Conservation (phyloP, 192 early-diverging fungal genomes). For the Coemansia interrupta region DNA sequence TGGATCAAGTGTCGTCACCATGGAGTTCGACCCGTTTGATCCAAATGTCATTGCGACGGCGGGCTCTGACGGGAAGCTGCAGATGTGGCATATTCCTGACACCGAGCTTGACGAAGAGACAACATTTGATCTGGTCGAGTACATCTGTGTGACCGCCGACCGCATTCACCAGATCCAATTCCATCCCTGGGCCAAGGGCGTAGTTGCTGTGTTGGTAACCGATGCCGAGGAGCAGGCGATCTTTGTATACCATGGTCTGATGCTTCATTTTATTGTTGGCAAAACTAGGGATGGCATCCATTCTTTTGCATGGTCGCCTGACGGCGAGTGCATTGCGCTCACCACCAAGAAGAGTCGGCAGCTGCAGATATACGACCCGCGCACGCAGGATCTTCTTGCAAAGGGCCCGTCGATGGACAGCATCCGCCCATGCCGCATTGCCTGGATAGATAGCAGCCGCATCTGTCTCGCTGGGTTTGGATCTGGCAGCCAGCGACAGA, state of each 20-base stretch:
- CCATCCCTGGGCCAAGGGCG: slow-evolving; percentile 31
- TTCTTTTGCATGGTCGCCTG: slow-evolving; percentile 58
- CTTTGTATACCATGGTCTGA: slow-evolving; percentile 37
- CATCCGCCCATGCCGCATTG: slow-evolving; percentile 59
- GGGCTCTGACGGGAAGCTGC: slow-evolving; percentile 31
- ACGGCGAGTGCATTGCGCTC: slow-evolving; percentile 66
- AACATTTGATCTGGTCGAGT: slow-evolving; percentile 39
- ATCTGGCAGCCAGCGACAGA: slow-evolving; percentile 66
- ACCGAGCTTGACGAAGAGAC: slow-evolving; percentile 15
- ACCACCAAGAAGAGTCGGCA: slow-evolving; percentile 62
- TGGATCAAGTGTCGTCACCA: slow-evolving; percentile 60
- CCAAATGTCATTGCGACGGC: slow-evolving; percentile 37
- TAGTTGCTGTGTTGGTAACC: slow-evolving; percentile 33
- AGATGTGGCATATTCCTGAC: slow-evolving; percentile 48
- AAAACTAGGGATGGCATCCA: slow-evolving; percentile 35
- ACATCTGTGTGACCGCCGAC: slow-evolving; percentile 37
- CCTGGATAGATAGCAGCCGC: slow-evolving; percentile 61
- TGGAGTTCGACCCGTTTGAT: slow-evolving; percentile 74
- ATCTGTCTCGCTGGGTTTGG: slow-evolving; percentile 72
- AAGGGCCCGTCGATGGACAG: slow-evolving; percentile 67
- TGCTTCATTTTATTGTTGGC: slow-evolving; percentile 30
- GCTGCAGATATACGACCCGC: slow-evolving; percentile 64
- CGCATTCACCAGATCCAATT: slow-evolving; percentile 41
- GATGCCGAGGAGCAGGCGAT: slow-evolving; percentile 23
- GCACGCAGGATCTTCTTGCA: slow-evolving; percentile 56